These are phyloP conservation scores for Citrullus amarus DNA, from an alignment of 306 rosid species.

Conservation along the genomic window DNA sequence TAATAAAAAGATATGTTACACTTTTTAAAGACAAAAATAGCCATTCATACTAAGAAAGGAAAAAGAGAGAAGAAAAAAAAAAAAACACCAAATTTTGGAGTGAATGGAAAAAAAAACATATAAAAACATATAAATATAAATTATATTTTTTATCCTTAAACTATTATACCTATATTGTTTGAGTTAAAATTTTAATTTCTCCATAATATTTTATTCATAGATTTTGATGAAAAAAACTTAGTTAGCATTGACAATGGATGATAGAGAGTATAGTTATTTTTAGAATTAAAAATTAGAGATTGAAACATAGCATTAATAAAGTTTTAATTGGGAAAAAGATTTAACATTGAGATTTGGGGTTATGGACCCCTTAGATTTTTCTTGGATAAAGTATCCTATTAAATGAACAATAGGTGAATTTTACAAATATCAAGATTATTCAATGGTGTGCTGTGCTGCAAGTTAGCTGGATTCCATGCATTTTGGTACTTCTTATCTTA, in stretches of 20 bases:
- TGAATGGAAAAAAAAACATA: background rate
- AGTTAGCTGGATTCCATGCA: constrained; percentile 2
- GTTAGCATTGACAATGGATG: background rate
- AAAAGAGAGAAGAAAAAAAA: background rate
- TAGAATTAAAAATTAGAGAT: background rate
- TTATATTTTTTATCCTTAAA: too few species aligned
- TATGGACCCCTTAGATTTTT: background rate
- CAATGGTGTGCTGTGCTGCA: background rate
- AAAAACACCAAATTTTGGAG: background rate
- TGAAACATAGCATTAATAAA: background rate
- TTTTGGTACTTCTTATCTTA: background rate
- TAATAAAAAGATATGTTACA: background rate
- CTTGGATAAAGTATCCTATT: background rate
- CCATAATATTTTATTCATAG: background rate
- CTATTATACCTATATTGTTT: background rate
- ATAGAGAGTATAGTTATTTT: background rate
- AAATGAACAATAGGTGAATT: background rate
- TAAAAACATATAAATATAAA: too few species aligned
- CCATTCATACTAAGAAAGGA: background rate
- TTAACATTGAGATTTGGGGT: background rate
- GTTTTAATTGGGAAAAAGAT: background rate
- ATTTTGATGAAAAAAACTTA: background rate
- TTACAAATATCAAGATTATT: background rate
- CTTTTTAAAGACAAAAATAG: background rate
- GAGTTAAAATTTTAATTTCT: too few species aligned